These are phyloP conservation scores for Hymenoscyphus albidus DNA, from an alignment of 2,329 filamentous ascomycete species.

Conservation along the genomic window DNA sequence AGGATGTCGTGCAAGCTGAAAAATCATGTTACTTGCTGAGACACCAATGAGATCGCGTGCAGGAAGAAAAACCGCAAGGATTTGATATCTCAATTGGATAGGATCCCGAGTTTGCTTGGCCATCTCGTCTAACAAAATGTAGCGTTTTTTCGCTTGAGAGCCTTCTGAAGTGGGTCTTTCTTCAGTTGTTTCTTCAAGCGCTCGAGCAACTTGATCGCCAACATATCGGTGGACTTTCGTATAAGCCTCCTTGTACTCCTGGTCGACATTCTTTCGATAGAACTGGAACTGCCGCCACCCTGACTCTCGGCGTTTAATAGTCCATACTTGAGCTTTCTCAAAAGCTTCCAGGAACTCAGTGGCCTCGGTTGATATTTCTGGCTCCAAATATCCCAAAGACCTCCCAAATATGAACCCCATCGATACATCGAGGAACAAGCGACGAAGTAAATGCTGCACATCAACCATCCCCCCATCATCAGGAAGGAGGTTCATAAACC, in stretches of 20 bases:
- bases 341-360: conserved; percentile 7
- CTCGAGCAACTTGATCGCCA: conserved; percentile 42
- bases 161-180: conserved; percentile 31
- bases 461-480: not conserved
- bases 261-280: not conserved
- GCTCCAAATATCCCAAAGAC: not conserved
- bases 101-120: conserved; percentile 43
- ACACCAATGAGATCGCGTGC: conserved; percentile 53
- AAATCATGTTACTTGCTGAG: conserved; percentile 45
- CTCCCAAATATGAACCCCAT: conserved; percentile 9
- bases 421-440: conserved; percentile 6
- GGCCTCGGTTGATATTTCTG: not conserved
- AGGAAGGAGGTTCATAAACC: conserved; percentile 1
- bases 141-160: conserved; percentile 37
- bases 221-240: conserved; percentile 43
- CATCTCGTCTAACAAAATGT: conserved; percentile 55
- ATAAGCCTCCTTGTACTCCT: conserved; percentile 17
- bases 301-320: not conserved
- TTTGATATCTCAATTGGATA: conserved; percentile 36
- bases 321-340: not conserved
- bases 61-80: conserved; percentile 50
- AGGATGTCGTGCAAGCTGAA: conserved; percentile 41
- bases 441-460: not conserved
- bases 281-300: not conserved
- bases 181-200: conserved; percentile 21